Evolutionary conservation across 2,329 filamentous ascomycete genomes (phyloP).

Genomic region (Pyrenochaeta sp.): DNA sequence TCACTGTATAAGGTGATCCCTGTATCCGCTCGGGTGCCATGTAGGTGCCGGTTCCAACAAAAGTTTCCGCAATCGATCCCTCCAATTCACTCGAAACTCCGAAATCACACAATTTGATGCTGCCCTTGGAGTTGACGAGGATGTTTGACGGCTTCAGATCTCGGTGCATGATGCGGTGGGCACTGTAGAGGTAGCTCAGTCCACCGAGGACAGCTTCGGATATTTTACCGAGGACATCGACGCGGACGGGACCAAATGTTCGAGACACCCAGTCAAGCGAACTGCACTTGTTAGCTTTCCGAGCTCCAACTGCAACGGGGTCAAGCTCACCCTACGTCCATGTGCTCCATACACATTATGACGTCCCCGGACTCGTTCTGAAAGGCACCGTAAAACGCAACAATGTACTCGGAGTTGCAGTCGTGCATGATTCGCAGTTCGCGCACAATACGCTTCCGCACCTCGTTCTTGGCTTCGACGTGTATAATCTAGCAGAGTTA

Average conservation of each 20-base stretch:
- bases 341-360: slow-evolving; percentile 99
- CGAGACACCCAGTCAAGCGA: slow-evolving; percentile 93
- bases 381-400: slow-evolving; percentile 97
- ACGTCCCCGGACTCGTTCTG: slow-evolving; percentile 97
- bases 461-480: slow-evolving; percentile 96
- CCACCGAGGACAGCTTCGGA: slow-evolving; percentile 94
- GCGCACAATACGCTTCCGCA: slow-evolving; percentile 94
- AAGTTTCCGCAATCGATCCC: slow-evolving; percentile 97
- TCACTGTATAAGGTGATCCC: slow-evolving; percentile 95
- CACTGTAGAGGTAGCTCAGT: slow-evolving; percentile 91
- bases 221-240: slow-evolving; percentile 97
- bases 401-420: slow-evolving; percentile 95
- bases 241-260: slow-evolving; percentile 91
- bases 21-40: slow-evolving; percentile 99
- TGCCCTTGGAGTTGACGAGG: slow-evolving; percentile 89
- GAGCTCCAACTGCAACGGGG: slow-evolving; percentile 3
- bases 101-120: slow-evolving; percentile 98
- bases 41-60: slow-evolving; percentile 97
- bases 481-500: slow-evolving; percentile 80
- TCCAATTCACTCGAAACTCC: slow-evolving; percentile 98
- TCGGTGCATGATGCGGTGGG: slow-evolving; percentile 97
- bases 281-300: too few relatives aligned
- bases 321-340: slow-evolving; percentile 88
- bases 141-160: slow-evolving; percentile 99
- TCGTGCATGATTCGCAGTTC: slow-evolving; percentile 98